Evolutionary conservation across 345 rosid genomes (phyloP).

Genomic region (Eucalyptus regnans): DNA sequence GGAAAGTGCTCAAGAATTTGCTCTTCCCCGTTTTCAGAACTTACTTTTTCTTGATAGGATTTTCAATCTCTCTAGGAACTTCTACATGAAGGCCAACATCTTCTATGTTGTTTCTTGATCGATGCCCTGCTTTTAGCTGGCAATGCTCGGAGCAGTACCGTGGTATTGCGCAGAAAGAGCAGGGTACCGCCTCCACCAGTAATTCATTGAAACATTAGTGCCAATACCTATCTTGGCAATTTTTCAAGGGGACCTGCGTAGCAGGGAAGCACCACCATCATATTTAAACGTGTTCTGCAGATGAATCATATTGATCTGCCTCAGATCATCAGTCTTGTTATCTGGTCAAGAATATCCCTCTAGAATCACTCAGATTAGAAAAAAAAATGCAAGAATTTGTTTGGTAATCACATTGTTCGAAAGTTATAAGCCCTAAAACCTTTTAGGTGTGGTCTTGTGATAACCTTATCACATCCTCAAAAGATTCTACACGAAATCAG

Average conservation of each 20-base stretch:
- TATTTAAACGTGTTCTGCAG: not conserved
- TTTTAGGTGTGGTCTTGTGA: not conserved
- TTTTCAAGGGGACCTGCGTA: constrained; percentile 21
- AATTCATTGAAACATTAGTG: constrained; percentile 73
- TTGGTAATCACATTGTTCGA: not conserved
- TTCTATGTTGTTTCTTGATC: constrained; percentile 1
- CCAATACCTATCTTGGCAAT: constrained; percentile 62
- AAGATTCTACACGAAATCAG: not conserved
- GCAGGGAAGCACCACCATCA: not conserved
- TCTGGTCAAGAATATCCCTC: not conserved
- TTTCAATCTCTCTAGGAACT: constrained; percentile 17
- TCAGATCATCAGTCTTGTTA: not conserved
- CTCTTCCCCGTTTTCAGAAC: not conserved
- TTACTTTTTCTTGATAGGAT: constrained; percentile 19
- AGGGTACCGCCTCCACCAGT: constrained; percentile 53
- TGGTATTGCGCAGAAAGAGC: constrained; percentile 56
- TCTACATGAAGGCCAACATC: not conserved
- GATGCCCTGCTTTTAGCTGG: constrained; percentile 28
- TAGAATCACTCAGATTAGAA: not conserved
- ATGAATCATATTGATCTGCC: not conserved
- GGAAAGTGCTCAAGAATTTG: constrained; percentile 16
- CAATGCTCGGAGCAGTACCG: constrained; percentile 67
- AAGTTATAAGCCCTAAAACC: not conserved
- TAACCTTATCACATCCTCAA: not conserved
- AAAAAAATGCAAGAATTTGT: no score